Evolutionary conservation across 345 rosid species (phyloP), one percentile per base, ranked within the genome.

Genomic region (Excoecaria cochinchinensis): DNA sequence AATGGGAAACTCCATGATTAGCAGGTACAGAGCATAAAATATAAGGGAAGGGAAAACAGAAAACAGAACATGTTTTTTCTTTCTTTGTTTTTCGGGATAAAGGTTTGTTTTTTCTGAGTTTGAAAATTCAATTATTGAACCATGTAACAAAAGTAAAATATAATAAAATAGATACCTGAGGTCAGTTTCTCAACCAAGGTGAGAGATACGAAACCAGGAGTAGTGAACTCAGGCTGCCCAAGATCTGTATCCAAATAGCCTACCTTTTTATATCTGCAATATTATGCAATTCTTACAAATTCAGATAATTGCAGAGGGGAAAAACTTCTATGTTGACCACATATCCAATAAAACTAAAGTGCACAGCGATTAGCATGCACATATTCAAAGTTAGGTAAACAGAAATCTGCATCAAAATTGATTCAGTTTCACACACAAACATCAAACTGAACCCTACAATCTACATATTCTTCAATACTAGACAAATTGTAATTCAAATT

Each of bases 211-310:
- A 95, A 86, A 56, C 98, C 99, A 72, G 97, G 95, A 74, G 93
- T 72, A 66, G 98, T 89, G 69, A 93, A 93, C 81, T 95, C 98
- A 51, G 99, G 89, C 83, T 95, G 98, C 65, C 99, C 99, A 77
- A 90, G 97, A 85, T 95, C 99, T 0, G 91, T 87, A 82, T 95
- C 98, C 91, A 93, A 88, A 82, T 87, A 95, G 65, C 91, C 97
- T 31, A 90, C 97, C 77, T 82, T 91, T 73, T 76, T 87, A 78
- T 89, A 92, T 77, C 99, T 93, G 89, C 78, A 80, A 76, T 31
- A 80, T 42, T 67, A 22, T 31, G 65, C 36, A 57, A 17, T 57
- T 38, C 61, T 36, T 22, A 50, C 58, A 68, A 68, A 10, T 68
- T 68, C 42, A 47, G 15, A 50, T 50, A 46, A 51, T 25, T 14